A percentile compares a stretch with the other conserved stretches of the same genome.
Conservation (phyloP, 169 alveolate species). For the Cryptosporidium baileyi region DNA sequence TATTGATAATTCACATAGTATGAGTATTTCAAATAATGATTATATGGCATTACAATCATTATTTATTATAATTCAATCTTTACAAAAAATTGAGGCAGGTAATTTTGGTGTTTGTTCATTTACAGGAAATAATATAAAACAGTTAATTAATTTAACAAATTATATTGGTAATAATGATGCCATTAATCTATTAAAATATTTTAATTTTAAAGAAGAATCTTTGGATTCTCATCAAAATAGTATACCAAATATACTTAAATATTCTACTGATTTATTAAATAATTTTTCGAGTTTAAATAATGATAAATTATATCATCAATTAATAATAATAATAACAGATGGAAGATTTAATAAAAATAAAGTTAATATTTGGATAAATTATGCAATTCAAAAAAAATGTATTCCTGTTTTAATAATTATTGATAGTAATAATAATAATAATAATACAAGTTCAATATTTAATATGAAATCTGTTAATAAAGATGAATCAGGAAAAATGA, state of each 20-base stretch:
- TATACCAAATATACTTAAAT: conserved; percentile 78
- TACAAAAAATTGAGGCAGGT: conserved; percentile 82
- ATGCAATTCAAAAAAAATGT: conserved; percentile 84
- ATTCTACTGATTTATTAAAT: conserved; percentile 81
- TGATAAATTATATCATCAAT: conserved; percentile 76
- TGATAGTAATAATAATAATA: conserved; percentile 80
- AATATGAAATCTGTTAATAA: conserved; percentile 80
- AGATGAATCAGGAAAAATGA: conserved; percentile 84
- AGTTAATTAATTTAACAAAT: conserved; percentile 69
- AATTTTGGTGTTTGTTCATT: conserved; percentile 81
- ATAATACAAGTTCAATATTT: conserved; percentile 79
- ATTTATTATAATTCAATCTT: conserved; percentile 84
- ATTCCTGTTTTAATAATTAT: conserved; percentile 88
- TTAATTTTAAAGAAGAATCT: conserved; percentile 83
- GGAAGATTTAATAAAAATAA: conserved; percentile 96
- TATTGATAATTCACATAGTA: conserved; percentile 94
- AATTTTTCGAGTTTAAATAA: conserved; percentile 49
- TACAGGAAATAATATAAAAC: conserved; percentile 73
- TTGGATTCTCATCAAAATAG: conserved; percentile 76
- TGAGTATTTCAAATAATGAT: conserved; percentile 91
- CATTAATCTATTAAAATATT: conserved; percentile 70
- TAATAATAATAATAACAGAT: conserved; percentile 93
- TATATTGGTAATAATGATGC: conserved; percentile 68
- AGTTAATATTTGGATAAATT: conserved; percentile 84
- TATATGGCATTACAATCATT: conserved; percentile 84